Conservation (phyloP, 2,329 filamentous ascomycete genomes). For the Raffaelea arxii region DNA sequence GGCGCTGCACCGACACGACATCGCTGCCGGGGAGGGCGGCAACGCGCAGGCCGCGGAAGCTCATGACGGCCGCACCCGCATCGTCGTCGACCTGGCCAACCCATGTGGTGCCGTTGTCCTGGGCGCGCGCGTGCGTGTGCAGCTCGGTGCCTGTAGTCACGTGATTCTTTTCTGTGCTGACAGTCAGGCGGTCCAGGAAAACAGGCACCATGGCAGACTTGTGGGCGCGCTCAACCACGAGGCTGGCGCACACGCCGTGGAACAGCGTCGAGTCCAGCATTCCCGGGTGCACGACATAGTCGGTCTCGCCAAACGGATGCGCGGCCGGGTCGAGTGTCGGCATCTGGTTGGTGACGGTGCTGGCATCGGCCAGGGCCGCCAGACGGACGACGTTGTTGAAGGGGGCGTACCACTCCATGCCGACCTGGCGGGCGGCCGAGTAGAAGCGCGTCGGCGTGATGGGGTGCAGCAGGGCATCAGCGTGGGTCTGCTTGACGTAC, state of each 20-base stretch:
- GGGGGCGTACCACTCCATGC: neutral
- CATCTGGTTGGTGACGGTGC: neutral
- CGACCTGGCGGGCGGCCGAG: neutral
- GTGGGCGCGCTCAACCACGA: neutral
- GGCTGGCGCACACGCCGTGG: too few species aligned
- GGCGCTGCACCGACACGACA: too few species aligned
- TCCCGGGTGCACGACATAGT: neutral
- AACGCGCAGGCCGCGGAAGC: too few species aligned
- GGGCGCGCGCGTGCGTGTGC: too few species aligned
- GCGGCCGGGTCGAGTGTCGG: neutral
- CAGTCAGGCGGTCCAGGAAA: neutral
- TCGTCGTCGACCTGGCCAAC: neutral
- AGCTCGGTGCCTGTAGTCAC: too few species aligned
- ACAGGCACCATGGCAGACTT: neutral
- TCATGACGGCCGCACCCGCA: too few species aligned
- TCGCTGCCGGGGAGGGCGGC: too few species aligned
- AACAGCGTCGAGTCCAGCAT: neutral
- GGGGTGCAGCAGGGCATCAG: too few species aligned
- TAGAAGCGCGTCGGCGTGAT: too few species aligned
- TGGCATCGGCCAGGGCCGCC: too few species aligned
- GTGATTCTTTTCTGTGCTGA: too few species aligned
- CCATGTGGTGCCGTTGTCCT: neutral
- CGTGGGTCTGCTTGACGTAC: too few species aligned
- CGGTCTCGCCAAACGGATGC: neutral
- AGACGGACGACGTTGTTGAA: neutral